Percentiles rank a stretch among this genome's conserved stretches.
Evolutionary conservation across 208 protist genomes (phyloP).

Genomic region (Wallacemonas rigidus): DNA sequence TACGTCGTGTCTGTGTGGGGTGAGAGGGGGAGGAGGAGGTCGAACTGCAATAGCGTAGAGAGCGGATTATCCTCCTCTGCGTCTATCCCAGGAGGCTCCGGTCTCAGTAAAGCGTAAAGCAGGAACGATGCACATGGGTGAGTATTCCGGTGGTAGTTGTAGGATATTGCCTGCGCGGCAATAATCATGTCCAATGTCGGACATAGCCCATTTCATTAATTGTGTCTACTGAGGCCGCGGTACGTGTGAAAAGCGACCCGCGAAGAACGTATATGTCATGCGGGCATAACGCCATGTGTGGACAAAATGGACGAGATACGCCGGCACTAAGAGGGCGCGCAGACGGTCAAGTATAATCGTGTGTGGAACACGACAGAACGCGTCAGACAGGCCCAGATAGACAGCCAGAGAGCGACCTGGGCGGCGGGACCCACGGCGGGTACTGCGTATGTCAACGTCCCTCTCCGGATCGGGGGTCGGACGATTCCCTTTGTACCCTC

Average conservation of each 20-base stretch:
- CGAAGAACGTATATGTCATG: background rate
- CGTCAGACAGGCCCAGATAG: background rate
- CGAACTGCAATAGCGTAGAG: too few species aligned
- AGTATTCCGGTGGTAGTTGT: too few species aligned
- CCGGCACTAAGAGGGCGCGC: background rate
- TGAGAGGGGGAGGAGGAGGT: too few species aligned
- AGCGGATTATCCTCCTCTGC: too few species aligned
- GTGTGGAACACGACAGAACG: background rate
- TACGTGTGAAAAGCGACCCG: background rate
- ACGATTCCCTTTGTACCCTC: too few species aligned
- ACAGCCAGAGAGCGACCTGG: background rate
- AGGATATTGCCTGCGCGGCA: too few species aligned
- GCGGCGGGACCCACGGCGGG: too few species aligned
- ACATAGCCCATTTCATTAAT: background rate
- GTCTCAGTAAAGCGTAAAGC: too few species aligned
- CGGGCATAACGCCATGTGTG: background rate
- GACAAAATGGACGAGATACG: background rate
- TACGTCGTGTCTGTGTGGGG: too few species aligned
- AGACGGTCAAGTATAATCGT: background rate
- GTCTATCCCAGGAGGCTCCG: too few species aligned
- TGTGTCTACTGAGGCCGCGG: background rate
- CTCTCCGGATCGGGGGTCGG: background rate
- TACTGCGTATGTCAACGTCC: background rate
- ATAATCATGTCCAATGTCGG: background rate
- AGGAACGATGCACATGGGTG: too few species aligned